Evolutionary conservation across 2,329 filamentous ascomycete genomes (phyloP).

Genomic region (Cordyceps cateniannulata): DNA sequence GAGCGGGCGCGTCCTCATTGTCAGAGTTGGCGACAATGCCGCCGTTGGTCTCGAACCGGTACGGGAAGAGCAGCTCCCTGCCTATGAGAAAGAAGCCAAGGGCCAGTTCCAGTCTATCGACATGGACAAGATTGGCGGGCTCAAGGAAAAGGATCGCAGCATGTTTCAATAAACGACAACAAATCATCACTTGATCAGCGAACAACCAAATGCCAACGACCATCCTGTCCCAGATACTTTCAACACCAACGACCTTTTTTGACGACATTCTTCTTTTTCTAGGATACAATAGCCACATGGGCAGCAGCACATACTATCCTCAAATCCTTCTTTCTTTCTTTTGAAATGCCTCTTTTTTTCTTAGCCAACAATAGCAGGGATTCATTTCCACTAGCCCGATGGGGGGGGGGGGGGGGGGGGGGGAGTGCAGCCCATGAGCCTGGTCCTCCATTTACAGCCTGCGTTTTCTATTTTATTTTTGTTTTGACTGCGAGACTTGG

Average conservation of each 20-base stretch:
- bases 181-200: not conserved
- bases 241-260: constrained; percentile 9
- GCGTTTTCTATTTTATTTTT: not conserved
- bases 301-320: constrained; percentile 7
- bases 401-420: not conserved
- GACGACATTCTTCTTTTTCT: constrained; percentile 15
- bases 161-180: constrained; percentile 28
- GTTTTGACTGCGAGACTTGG: not conserved
- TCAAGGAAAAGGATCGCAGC: constrained; percentile 75
- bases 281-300: constrained; percentile 11
- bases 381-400: not conserved
- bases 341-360: constrained; percentile 8
- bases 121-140: constrained; percentile 85
- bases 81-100: constrained; percentile 77
- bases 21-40: constrained; percentile 81
- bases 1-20: constrained; percentile 84
- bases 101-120: constrained; percentile 88
- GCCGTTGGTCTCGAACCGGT: constrained; percentile 84
- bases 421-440: not conserved
- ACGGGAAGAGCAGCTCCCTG: constrained; percentile 71
- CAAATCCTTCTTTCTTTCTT: constrained; percentile 12
- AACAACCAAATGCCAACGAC: not conserved
- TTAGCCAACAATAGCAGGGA: not conserved
- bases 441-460: not conserved
- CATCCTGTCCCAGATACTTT: constrained; percentile 8